Evolutionary conservation across 2,329 filamentous ascomycete species (phyloP).

Genomic region (Dothistroma septosporum): DNA sequence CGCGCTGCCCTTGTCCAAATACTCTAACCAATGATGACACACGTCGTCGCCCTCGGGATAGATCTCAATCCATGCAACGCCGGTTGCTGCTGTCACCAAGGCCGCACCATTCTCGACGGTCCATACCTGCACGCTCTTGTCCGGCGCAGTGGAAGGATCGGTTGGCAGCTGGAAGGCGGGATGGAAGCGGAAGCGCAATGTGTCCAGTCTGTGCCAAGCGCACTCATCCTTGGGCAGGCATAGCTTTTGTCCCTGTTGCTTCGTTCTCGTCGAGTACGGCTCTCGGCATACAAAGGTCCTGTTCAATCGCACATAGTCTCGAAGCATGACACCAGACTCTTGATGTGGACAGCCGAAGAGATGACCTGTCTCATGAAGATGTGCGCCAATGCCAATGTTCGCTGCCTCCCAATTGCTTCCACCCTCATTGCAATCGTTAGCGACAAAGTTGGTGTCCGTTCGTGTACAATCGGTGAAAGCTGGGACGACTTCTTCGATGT

Average conservation of each 20-base stretch:
- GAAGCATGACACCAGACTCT: constrained; percentile 84
- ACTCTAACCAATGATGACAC: constrained; percentile 80
- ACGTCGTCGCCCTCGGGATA: constrained; percentile 74
- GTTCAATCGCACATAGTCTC: constrained; percentile 81
- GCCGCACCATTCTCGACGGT: constrained; percentile 73
- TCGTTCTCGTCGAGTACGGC: constrained; percentile 81
- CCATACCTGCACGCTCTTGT: constrained; percentile 81
- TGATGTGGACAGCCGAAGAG: constrained; percentile 86
- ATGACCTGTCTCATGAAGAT: constrained; percentile 87
- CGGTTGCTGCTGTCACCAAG: constrained; percentile 72
- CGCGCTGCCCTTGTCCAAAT: constrained; percentile 57
- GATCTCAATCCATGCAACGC: constrained; percentile 81
- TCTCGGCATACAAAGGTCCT: constrained; percentile 77
- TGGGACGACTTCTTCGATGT: constrained; percentile 82
- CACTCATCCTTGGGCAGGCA: constrained; percentile 79
- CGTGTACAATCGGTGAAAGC: constrained; percentile 87
- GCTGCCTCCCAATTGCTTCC: constrained; percentile 95
- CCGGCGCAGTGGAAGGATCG: constrained; percentile 60
- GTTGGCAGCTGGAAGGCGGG: constrained; percentile 82
- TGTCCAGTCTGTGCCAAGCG: constrained; percentile 84
- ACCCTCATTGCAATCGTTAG: constrained; percentile 80
- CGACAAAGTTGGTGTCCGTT: constrained; percentile 74
- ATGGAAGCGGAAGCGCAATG: constrained; percentile 82
- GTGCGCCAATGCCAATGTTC: constrained; percentile 87
- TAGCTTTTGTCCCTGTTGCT: constrained; percentile 69